These are phyloP conservation scores for Kluyveromyces siamensis DNA, from an alignment of 805 yeast genomes.

Conservation along the genomic window DNA sequence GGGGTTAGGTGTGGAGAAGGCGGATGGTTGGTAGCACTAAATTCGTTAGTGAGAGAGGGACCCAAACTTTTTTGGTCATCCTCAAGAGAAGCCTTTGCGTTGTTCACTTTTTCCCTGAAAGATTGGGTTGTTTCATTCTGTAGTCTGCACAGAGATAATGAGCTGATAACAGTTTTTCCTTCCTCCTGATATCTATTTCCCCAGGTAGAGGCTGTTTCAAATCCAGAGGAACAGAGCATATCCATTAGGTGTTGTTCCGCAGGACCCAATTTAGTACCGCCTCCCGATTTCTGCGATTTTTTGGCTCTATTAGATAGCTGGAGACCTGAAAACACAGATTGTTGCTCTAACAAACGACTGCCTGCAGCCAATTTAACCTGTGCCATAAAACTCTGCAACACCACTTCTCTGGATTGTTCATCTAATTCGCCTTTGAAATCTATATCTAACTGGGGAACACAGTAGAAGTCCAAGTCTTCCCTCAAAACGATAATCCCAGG, in stretches of 20 bases:
- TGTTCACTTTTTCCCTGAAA: conserved; percentile 19
- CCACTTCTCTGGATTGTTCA: conserved; percentile 32
- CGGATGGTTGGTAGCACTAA: background rate
- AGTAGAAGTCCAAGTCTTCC: conserved; percentile 90
- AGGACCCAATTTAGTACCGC: conserved; percentile 44
- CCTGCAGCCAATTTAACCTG: conserved; percentile 69
- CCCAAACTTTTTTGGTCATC: conserved; percentile 7
- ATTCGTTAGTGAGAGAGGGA: background rate
- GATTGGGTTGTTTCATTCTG: conserved; percentile 34
- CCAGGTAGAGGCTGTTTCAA: conserved; percentile 60
- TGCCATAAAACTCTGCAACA: conserved; percentile 42
- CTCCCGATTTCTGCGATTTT: conserved; percentile 8
- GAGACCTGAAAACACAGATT: conserved; percentile 69
- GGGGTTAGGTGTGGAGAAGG: conserved; percentile 5
- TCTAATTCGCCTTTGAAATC: conserved; percentile 44
- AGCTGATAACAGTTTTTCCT: conserved; percentile 75
- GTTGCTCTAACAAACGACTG: conserved; percentile 45
- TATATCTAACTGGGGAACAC: conserved; percentile 47
- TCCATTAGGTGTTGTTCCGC: conserved; percentile 94
- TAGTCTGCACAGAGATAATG: conserved; percentile 38
- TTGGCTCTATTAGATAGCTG: conserved; percentile 28
- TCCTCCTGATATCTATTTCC: conserved; percentile 87
- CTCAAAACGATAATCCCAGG: conserved; percentile 88
- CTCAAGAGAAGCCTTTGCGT: conserved; percentile 19
- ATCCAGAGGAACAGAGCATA: conserved; percentile 90